Conservation (phyloP, 192 early-diverging fungal species). For the Umbelopsis ramanniana region DNA sequence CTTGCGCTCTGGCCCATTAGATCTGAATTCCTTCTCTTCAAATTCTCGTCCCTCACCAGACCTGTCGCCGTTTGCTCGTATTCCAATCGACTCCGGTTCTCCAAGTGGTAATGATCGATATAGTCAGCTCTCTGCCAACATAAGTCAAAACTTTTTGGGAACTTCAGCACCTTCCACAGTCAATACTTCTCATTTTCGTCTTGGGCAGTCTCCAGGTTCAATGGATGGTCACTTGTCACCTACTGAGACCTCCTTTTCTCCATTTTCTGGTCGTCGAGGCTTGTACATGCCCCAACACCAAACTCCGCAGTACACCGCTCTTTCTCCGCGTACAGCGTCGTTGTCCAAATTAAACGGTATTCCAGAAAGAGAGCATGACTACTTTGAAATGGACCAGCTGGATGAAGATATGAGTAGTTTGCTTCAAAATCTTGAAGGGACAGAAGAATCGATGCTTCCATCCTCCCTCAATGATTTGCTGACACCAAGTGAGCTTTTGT, state of each 20-base stretch:
- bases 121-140: constrained; percentile 12
- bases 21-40: not conserved
- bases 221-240: constrained; percentile 9
- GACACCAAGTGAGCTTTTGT: constrained; percentile 49
- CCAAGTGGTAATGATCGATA: not conserved
- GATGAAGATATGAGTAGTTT: constrained; percentile 8
- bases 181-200: constrained; percentile 14
- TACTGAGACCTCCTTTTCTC: constrained; percentile 14
- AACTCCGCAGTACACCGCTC: constrained; percentile 14
- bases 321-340: constrained; percentile 15
- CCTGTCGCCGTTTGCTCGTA: not conserved
- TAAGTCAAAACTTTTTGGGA: not conserved
- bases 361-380: not conserved
- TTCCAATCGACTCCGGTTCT: not conserved
- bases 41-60: constrained; percentile 3
- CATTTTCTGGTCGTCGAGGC: constrained; percentile 17
- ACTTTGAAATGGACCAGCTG: constrained; percentile 8
- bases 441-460: constrained; percentile 46
- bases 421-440: not conserved
- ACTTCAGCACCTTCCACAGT: not conserved
- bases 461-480: constrained; percentile 60
- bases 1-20: not conserved
- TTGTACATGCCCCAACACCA: constrained; percentile 21
- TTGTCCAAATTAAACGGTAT: constrained; percentile 17
- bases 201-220: constrained; percentile 4